Percentiles rank a stretch among this genome's conserved stretches.
phyloP scores from a whole-genome alignment of 768 basidiomycete genomes.

The Russula griseocarnosa region DNA sequence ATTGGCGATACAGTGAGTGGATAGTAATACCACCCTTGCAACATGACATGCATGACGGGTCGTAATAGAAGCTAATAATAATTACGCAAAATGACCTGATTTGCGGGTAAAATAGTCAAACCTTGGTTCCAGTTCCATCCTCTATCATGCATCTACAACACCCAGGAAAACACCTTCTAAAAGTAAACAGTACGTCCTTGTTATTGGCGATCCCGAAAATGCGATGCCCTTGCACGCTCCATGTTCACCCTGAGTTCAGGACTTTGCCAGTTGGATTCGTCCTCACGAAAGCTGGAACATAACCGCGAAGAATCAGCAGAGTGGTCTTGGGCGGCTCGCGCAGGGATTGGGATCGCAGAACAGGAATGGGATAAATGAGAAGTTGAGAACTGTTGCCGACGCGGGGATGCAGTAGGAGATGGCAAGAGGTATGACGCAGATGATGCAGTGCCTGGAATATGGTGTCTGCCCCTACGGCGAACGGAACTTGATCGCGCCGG shows the following conservation, averaged over 20 bases:
- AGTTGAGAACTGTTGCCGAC: conserved; percentile 15
- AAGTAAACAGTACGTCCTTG: background rate
- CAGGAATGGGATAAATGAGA: conserved; percentile 30
- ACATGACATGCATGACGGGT: background rate
- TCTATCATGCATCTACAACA: background rate
- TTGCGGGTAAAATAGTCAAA: background rate
- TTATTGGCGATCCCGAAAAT: conserved; percentile 27
- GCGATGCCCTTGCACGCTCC: conserved; percentile 57
- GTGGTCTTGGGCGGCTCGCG: conserved; percentile 29
- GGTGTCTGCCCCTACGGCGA: conserved; percentile 28
- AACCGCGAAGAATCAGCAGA: conserved; percentile 21
- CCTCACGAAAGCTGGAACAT: conserved; percentile 40
- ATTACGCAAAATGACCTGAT: background rate
- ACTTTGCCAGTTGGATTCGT: conserved; percentile 53
- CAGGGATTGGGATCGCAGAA: conserved; percentile 33
- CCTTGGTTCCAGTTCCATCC: conserved; percentile 8
- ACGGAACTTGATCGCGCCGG: conserved; percentile 32
- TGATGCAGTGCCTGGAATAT: conserved; percentile 29
- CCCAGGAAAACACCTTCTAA: background rate
- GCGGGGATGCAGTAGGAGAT: conserved; percentile 30
- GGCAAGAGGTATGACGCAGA: conserved; percentile 33
- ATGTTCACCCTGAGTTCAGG: conserved; percentile 66
- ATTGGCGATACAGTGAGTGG: conserved; percentile 10
- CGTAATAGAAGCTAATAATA: conserved; percentile 1
- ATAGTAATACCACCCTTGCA: conserved; percentile 3